Evolutionary conservation across 2,329 filamentous ascomycete genomes (phyloP).

Genomic region (Chrysoporthe puriensis): DNA sequence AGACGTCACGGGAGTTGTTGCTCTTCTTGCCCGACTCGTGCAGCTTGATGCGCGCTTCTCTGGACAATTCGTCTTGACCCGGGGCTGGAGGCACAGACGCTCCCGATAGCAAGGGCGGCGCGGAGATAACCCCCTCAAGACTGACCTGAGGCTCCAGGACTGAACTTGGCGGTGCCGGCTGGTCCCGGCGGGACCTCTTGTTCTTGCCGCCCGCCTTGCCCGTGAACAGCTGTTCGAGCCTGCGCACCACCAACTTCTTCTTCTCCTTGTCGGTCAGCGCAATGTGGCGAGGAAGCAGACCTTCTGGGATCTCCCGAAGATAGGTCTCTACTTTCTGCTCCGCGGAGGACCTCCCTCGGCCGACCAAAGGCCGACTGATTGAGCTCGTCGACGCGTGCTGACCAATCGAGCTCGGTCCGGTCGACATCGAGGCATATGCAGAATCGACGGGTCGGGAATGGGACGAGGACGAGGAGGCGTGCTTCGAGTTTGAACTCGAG

Average conservation of each 20-base stretch:
- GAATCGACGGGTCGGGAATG: slow-evolving; percentile 61
- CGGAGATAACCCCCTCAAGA: slow-evolving; percentile 24
- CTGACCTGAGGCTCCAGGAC: slow-evolving; percentile 12
- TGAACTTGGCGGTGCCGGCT: slow-evolving; percentile 33
- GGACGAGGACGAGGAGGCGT: slow-evolving; percentile 57
- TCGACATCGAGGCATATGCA: slow-evolving; percentile 71
- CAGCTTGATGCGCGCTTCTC: slow-evolving; percentile 55
- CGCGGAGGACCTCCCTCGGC: slow-evolving; percentile 44
- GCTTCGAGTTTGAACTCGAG: slow-evolving; percentile 51
- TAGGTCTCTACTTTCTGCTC: slow-evolving; percentile 71
- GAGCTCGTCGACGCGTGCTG: slow-evolving; percentile 47
- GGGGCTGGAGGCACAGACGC: slow-evolving; percentile 12
- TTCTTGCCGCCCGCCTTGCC: slow-evolving; percentile 58
- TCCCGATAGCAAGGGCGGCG: slow-evolving; percentile 13
- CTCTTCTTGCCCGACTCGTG: slow-evolving; percentile 42
- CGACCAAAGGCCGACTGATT: slow-evolving; percentile 42
- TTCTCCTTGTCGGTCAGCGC: slow-evolving; percentile 72
- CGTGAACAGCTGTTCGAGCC: slow-evolving; percentile 81
- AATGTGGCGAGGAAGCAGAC: slow-evolving; percentile 64
- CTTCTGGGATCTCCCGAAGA: slow-evolving; percentile 72
- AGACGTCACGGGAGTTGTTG: slow-evolving; percentile 44
- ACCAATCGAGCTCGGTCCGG: slow-evolving; percentile 41
- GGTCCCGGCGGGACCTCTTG: slow-evolving; percentile 37
- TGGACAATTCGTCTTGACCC: slow-evolving; percentile 39
- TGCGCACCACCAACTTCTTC: slow-evolving; percentile 75